These are phyloP conservation scores for Garcia nutans DNA, from an alignment of 345 rosid species.

Conservation along the genomic window DNA sequence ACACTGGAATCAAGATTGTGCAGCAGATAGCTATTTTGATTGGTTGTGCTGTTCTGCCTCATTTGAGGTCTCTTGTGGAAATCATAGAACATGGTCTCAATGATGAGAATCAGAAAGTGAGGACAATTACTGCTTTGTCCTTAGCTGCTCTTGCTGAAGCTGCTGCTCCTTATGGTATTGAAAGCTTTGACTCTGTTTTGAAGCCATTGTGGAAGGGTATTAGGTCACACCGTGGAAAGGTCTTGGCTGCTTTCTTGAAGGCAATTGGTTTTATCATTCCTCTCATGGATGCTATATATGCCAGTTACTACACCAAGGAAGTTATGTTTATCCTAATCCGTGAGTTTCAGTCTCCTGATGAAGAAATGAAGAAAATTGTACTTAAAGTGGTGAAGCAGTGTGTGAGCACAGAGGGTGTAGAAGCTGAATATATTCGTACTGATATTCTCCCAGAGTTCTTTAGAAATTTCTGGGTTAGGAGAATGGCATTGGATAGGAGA, in stretches of 20 bases:
- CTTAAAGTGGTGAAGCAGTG: constrained; percentile 98
- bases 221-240: constrained; percentile 96
- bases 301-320: constrained; percentile 94
- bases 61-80: constrained; percentile 86
- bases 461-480: constrained; percentile 88
- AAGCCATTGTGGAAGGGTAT: constrained; percentile 99
- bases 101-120: constrained; percentile 97
- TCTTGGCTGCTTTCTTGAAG: constrained; percentile 98
- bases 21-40: constrained; percentile 98
- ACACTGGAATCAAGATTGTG: constrained; percentile 98
- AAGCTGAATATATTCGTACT: constrained; percentile 77
- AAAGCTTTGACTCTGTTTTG: constrained; percentile 93
- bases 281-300: constrained; percentile 93
- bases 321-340: constrained; percentile 91
- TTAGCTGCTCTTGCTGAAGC: constrained; percentile 99
- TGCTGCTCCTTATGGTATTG: constrained; percentile 98
- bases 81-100: constrained; percentile 91
- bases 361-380: constrained; percentile 98
- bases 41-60: constrained; percentile 98
- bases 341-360: constrained; percentile 99
- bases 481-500: constrained; percentile 96
- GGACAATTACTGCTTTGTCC: constrained; percentile 98
- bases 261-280: constrained; percentile 99
- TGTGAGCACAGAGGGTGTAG: constrained; percentile 98
- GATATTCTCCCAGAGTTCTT: constrained; percentile 97